Evolutionary conservation across 768 basidiomycete genomes (phyloP), one percentile per base, ranked within the genome.

Genomic region (Candolleomyces efflorescens): DNA sequence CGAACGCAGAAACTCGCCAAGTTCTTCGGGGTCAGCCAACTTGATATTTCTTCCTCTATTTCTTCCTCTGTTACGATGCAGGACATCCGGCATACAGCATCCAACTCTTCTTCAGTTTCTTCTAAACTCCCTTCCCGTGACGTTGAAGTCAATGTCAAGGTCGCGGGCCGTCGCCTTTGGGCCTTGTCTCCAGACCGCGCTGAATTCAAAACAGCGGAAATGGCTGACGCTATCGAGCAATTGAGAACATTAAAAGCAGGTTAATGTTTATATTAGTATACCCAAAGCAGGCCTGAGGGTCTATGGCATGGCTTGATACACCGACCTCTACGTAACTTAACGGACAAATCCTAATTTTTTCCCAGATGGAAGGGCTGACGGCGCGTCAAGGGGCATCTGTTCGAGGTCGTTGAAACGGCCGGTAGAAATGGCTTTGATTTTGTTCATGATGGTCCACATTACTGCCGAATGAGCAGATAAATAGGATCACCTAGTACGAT

Each of bases 401-500:
- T 49, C 5, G 47, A 20, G 47, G 15, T 27, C 10, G 41, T 43
- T 43, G 32, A 32, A 32, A 43, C 15, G 43, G 26, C 13, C 24
- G 36, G 57, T 46, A 24, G 10, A 20, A 9, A 58, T 56, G 41
- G 41, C 15, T 17, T 43, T n/a, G 45, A 44, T 7, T 46, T 23
- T 46, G 45, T 23, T 55, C 32, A 20, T 55, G 37, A 11, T 27
- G 43, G 15, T 20, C 22, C 32, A 32, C 11, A 53, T 77, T 75
- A 92, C 77, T 84, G 87, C 65, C 95, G 81, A 75, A 98, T 82
- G 36, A 98, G 80, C 43, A 97, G 75, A 71, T 92, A 98, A 55
- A 98, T 81, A 50, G 94, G 90, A 67, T 98, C 94, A 26, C 96
- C 95, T 4, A 98, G 84, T 13, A 96, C 93, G 57, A 99, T 86